These are phyloP conservation scores for Penicillium arizonense DNA, from an alignment of 495 filamentous ascomycete genomes.

Conservation along the genomic window DNA sequence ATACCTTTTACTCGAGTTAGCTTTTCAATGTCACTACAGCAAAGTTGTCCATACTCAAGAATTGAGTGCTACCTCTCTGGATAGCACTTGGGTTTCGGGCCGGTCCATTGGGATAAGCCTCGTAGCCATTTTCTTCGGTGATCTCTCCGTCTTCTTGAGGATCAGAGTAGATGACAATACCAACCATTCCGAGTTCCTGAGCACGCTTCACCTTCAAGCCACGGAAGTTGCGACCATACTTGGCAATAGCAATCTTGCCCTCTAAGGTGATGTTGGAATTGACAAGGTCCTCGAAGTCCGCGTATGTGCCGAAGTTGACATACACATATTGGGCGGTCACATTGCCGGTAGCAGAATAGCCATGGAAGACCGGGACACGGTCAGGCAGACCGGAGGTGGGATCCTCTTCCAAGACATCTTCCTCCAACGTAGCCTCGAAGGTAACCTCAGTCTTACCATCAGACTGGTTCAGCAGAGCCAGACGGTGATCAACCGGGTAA, in stretches of 20 bases:
- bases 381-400: conserved; percentile 67
- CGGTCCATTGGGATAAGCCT: conserved; percentile 81
- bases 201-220: conserved; percentile 92
- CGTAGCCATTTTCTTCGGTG: conserved; percentile 77
- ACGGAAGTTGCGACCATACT: conserved; percentile 84
- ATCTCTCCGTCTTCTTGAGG: conserved; percentile 84
- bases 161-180: conserved; percentile 81
- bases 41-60: conserved; percentile 55
- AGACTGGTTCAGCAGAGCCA: conserved; percentile 69
- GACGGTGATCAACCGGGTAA: conserved; percentile 75
- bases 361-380: conserved; percentile 90
- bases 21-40: neutral
- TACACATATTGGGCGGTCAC: conserved; percentile 82
- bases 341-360: conserved; percentile 89
- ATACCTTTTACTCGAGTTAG: conserved; percentile 41
- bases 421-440: conserved; percentile 79
- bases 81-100: conserved; percentile 86
- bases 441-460: conserved; percentile 46
- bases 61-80: conserved; percentile 88
- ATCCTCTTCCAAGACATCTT: conserved; percentile 86
- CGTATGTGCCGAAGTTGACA: conserved; percentile 84
- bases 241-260: conserved; percentile 84
- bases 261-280: conserved; percentile 71
- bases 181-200: conserved; percentile 88
- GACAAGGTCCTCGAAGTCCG: conserved; percentile 81